A percentile compares a stretch with the other conserved stretches of the same genome.
These are phyloP conservation scores for Boletus pseudopeckii DNA, from an alignment of 768 basidiomycete genomes.

Conservation along the genomic window DNA sequence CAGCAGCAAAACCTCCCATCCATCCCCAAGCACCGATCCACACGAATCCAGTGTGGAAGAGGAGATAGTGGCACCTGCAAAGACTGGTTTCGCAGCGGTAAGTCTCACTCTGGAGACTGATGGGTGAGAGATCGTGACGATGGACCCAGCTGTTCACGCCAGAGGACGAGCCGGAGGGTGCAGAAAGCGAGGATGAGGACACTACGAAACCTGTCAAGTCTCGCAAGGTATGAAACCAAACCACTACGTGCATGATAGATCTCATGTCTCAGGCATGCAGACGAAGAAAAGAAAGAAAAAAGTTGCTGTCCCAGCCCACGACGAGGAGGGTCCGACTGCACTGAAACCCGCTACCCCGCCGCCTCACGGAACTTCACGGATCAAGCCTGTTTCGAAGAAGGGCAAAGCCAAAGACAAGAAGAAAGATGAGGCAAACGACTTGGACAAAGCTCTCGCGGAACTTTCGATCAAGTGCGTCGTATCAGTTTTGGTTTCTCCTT, in stretches of 20 bases:
- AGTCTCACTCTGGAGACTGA: constrained; percentile 15
- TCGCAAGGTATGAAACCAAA: constrained; percentile 21
- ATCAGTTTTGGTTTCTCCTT: not conserved
- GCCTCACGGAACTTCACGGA: constrained; percentile 15
- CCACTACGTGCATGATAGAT: not conserved
- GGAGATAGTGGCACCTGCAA: constrained; percentile 21
- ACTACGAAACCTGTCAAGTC: constrained; percentile 12
- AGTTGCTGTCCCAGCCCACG: not conserved
- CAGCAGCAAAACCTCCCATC: constrained; percentile 21
- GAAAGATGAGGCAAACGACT: constrained; percentile 66
- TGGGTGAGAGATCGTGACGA: constrained; percentile 18
- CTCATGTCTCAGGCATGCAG: constrained; percentile 16
- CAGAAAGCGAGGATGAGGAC: constrained; percentile 25
- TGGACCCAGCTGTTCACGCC: constrained; percentile 41
- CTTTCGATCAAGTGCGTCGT: constrained; percentile 66
- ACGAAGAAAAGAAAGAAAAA: constrained; percentile 43
- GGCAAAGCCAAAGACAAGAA: constrained; percentile 60
- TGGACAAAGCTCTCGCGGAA: constrained; percentile 82
- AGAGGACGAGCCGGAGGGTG: constrained; percentile 23
- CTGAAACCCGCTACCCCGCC: constrained; percentile 5
- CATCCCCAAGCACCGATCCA: constrained; percentile 7
- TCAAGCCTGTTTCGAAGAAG: constrained; percentile 55
- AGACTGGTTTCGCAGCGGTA: constrained; percentile 45
- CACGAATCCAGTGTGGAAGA: constrained; percentile 41
- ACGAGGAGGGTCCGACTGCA: not conserved